Percentiles rank a stretch among this genome's conserved stretches.
Conservation (phyloP, 345 rosid species). For the Punica granatum region DNA sequence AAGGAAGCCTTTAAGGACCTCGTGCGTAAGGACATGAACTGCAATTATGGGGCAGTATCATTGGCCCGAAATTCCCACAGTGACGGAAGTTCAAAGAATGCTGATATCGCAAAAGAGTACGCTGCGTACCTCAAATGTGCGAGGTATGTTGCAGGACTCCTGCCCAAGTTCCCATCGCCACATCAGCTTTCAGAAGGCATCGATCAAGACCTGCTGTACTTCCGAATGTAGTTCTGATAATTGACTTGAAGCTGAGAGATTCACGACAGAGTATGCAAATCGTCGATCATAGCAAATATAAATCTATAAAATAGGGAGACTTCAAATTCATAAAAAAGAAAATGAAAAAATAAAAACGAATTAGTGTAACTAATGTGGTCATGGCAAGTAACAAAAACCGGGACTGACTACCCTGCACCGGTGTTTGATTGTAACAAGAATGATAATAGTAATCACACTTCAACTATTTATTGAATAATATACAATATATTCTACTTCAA, state of each 20-base stretch:
- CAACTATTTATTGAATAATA: background rate
- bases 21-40: constrained; percentile 1
- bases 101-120: background rate
- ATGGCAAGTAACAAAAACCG: background rate
- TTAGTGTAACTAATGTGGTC: background rate
- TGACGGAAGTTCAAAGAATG: background rate
- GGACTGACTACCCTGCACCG: background rate
- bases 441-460: background rate
- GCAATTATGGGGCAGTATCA: background rate
- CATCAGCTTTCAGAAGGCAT: background rate
- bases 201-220: constrained; percentile 11
- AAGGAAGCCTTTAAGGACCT: constrained; percentile 18
- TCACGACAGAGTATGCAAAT: too few relatives aligned
- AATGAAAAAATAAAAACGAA: too few relatives aligned
- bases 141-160: constrained; percentile 11
- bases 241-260: too few relatives aligned
- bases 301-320: too few relatives aligned
- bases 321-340: too few relatives aligned
- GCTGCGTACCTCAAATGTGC: constrained; percentile 12
- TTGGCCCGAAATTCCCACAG: background rate
- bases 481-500: background rate
- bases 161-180: constrained; percentile 13
- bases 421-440: background rate
- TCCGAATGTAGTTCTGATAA: constrained; percentile 6
- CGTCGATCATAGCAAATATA: too few relatives aligned